Percentiles rank a stretch among this genome's conserved stretches.
phyloP scores from a whole-genome alignment of 768 basidiomycete species.

The Kwoniella europaea region DNA sequence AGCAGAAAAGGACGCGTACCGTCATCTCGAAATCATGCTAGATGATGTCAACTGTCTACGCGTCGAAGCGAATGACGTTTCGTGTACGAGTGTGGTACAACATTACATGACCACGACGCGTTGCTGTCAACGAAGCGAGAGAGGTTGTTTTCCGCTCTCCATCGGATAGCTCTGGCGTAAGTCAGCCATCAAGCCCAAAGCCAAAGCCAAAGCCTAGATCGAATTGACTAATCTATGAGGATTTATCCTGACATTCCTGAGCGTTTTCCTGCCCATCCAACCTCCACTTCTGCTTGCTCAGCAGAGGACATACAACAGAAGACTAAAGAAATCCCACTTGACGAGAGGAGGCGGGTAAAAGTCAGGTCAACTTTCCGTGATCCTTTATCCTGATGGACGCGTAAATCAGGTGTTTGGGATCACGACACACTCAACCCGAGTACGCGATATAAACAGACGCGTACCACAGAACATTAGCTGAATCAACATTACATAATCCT shows the following conservation, averaged over 20 bases:
- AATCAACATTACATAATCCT: slow-evolving; percentile 14
- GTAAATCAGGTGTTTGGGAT: neutral
- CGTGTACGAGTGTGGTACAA: neutral
- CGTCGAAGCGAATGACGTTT: slow-evolving; percentile 5
- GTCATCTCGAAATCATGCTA: neutral
- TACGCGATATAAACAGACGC: slow-evolving; percentile 4
- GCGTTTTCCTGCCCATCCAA: neutral
- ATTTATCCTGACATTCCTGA: neutral
- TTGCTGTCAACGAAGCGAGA: neutral
- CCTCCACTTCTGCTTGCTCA: neutral
- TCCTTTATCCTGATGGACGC: neutral
- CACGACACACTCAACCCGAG: neutral
- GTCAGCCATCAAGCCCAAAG: slow-evolving; percentile 2
- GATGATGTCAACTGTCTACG: neutral
- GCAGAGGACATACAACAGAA: neutral
- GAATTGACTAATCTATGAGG: neutral
- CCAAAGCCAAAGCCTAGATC: neutral
- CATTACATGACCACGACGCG: slow-evolving; percentile 6
- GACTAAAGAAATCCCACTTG: neutral
- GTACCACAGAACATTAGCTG: slow-evolving; percentile 18
- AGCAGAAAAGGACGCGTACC: too few species aligned
- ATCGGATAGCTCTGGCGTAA: neutral
- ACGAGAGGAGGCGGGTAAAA: neutral
- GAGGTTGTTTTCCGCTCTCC: neutral
- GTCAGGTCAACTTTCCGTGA: neutral